A percentile compares a stretch with the other conserved stretches of the same genome.
phyloP scores from a whole-genome alignment of 1,284 basidiomycete genomes.

The Stygiomarasmius scandens region DNA sequence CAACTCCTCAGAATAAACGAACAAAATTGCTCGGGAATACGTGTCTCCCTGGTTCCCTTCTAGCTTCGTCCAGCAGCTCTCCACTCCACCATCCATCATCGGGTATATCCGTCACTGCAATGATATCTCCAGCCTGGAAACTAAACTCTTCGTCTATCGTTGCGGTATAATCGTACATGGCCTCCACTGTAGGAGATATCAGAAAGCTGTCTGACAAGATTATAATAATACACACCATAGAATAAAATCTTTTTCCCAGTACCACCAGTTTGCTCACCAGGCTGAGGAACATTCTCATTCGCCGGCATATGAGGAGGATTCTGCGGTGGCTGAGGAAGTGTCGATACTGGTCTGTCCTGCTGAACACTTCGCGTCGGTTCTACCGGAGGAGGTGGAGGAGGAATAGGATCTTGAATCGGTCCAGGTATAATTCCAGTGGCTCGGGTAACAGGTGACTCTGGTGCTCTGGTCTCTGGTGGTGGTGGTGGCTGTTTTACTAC shows the following conservation, averaged over 20 bases:
- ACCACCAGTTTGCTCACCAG: slow-evolving; percentile 39
- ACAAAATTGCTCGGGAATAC: slow-evolving; percentile 87
- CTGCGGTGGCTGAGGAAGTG: slow-evolving; percentile 13
- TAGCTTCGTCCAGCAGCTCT: slow-evolving; percentile 73
- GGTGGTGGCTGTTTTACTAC: background rate
- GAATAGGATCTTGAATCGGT: background rate
- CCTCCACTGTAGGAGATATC: slow-evolving; percentile 60
- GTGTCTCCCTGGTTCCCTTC: slow-evolving; percentile 68
- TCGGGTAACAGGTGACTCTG: background rate
- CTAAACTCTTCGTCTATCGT: slow-evolving; percentile 82
- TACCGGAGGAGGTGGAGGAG: background rate
- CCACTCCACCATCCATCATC: slow-evolving; percentile 91
- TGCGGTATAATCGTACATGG: slow-evolving; percentile 82
- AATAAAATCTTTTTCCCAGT: slow-evolving; percentile 66
- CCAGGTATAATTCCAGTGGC: background rate
- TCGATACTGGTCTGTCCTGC: background rate
- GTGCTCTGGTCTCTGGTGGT: background rate
- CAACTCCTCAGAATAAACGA: slow-evolving; percentile 47
- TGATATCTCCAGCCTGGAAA: slow-evolving; percentile 83
- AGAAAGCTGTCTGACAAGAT: background rate
- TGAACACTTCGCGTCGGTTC: background rate
- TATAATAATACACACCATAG: slow-evolving; percentile 51
- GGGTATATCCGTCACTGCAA: slow-evolving; percentile 82
- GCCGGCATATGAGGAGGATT: background rate
- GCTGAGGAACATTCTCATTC: slow-evolving; percentile 3